Evolutionary conservation across 2,329 filamentous ascomycete genomes (phyloP), one percentile per base, ranked within the genome.

Genomic region (Phialocephala subalpina): DNA sequence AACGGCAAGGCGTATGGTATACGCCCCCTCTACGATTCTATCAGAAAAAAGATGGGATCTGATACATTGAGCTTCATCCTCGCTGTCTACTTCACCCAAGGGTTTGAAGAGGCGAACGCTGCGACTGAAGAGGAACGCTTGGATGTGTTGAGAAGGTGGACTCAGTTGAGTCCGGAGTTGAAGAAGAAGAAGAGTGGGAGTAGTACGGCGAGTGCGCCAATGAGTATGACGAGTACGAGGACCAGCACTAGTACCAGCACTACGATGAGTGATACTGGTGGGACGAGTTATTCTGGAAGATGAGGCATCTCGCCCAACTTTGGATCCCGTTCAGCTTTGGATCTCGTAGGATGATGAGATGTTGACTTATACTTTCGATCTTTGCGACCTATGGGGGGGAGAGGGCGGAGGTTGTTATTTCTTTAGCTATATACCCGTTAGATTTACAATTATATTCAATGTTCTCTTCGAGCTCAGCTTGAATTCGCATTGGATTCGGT

Each of bases 51-150:
- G 2, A 58, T 74, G 60, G 71, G 69, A 29, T 59, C 64, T 20
- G 72, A 69, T 47, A 74, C 71, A 1, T 25, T 75, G 36, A 74
- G 71, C 62, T 76, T 72, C 60, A 75, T 75, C 42, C 69, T 76
- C 18, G 74, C 74, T 12, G 68, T 70, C 6, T 66, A 72, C 47
- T 75, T 74, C 64, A 63, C 70, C 40, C 61, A 73, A 45, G 73
- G 74, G 3, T 74, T 72, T 45, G 74, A 75, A 40, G 70, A 73
- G 49, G 68, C 66, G 5, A 70, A 67, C 58, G 35, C 52, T 12
- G 66, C 72, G 27, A 72, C 66, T 1, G 70, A 73, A 42, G 72
- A 70, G 52, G 71, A 76, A 62, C 62, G 68, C 6, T 14, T 56
- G 22, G 73, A 72, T 12, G 70, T 76, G 29, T n/a, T 75, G 35